Evolutionary conservation across 805 yeast species (phyloP), one percentile per base, ranked within the genome.

Genomic region (Ascoidea rubescens): DNA sequence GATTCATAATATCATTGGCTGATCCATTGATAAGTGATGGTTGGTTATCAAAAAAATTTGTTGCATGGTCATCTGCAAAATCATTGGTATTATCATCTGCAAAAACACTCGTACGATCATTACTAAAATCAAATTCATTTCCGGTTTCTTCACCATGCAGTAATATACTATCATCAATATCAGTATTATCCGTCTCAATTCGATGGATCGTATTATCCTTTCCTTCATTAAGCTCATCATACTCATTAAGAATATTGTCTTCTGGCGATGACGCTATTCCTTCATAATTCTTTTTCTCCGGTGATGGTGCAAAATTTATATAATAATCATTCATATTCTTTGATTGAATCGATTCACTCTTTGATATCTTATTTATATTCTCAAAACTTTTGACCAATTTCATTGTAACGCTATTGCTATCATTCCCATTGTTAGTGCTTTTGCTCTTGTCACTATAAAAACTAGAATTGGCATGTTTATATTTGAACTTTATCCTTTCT

Each of bases 11-110:
- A 42, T 51, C 51, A 17, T 47, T 46, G n/a, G 37, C 51, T 31
- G 48, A 45, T 33, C 48, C 21, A 7, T 16, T 43, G 37, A 37
- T 49, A n/a, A 48, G 48, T 33, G 51, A 30, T 5, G 28, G 31
- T 7, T 46, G 52, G 12, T 28, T n/a, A 12, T 47, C 33, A 31
- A 46, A 31, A 12, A 45, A 21, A 16, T 21, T 17, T 31, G 37
- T 21, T 7, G 30, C 8, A 8, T 12, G n/a, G 28, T 37, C 43
- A 5, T 7, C 33, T 14, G 42, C 49, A 5, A 17, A n/a, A 4
- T 14, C 30, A 4, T 48, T 48, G 5, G 51, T 47, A 14, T 53
- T 54, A 32, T 53, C 48, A 48, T 52, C 52, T 48, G 54, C 50
- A 45, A 49, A 53, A 6, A 42, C 48, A 30, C 51, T 17, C 14